Percentiles rank a stretch among this genome's conserved stretches.
Conservation (phyloP, 306 rosid genomes). For the Fagus crenata region DNA sequence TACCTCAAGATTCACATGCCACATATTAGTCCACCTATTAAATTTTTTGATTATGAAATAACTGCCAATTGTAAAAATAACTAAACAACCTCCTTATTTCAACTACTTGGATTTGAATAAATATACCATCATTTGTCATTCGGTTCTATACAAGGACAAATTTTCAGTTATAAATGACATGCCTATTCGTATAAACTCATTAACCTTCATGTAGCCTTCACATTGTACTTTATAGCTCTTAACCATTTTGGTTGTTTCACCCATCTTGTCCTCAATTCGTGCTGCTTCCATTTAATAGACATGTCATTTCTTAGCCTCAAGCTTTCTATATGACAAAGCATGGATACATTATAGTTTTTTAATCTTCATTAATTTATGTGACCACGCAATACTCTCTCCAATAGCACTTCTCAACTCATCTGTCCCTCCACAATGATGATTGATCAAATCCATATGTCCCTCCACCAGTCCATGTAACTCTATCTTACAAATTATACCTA, state of each 20-base stretch:
- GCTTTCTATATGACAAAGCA: neutral
- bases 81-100: neutral
- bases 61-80: neutral
- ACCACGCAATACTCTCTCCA: neutral
- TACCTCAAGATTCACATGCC: neutral
- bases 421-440: neutral
- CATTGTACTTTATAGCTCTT: slow-evolving; percentile 3
- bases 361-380: neutral
- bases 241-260: neutral
- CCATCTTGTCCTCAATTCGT: slow-evolving; percentile 10
- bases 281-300: slow-evolving; percentile 6
- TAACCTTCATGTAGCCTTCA: neutral
- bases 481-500: neutral
- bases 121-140: neutral
- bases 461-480: neutral
- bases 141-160: neutral
- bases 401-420: neutral
- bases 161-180: neutral
- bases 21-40: neutral
- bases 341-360: neutral
- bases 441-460: neutral
- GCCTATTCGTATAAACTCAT: neutral
- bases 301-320: neutral
- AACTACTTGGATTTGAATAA: neutral
- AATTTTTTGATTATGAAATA: neutral